phyloP scores from a whole-genome alignment of 1,284 basidiomycete species.

The Apiotrichum gracile region DNA sequence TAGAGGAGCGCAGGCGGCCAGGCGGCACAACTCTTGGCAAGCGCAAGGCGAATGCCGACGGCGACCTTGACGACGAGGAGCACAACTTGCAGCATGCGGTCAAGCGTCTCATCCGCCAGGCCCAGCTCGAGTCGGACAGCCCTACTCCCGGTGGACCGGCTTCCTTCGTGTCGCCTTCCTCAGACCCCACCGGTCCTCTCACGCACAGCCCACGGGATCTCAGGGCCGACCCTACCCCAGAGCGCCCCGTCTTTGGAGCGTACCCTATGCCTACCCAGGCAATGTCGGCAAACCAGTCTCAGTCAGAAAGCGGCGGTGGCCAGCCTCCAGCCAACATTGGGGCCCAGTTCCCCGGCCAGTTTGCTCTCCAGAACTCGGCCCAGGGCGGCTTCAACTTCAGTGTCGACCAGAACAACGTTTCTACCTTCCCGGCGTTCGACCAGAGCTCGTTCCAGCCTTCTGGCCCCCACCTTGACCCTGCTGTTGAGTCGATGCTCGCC shows the following conservation, averaged over 20 bases:
- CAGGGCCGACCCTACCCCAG: slow-evolving; percentile 22
- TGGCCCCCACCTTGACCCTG: slow-evolving; percentile 30
- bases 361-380: slow-evolving; percentile 1
- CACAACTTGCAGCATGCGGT: slow-evolving; percentile 44
- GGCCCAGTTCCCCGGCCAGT: slow-evolving; percentile 7
- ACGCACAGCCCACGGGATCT: not conserved
- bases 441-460: slow-evolving; percentile 30
- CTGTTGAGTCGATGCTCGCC: slow-evolving; percentile 37
- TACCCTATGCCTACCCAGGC: slow-evolving; percentile 36
- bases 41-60: slow-evolving; percentile 29
- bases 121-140: slow-evolving; percentile 38
- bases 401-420: slow-evolving; percentile 22
- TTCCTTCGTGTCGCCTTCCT: slow-evolving; percentile 16
- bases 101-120: slow-evolving; percentile 46
- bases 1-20: slow-evolving; percentile 41
- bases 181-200: slow-evolving; percentile 1
- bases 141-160: slow-evolving; percentile 15
- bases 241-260: slow-evolving; percentile 41
- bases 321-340: not conserved
- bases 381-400: slow-evolving; percentile 24
- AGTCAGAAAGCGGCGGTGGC: not conserved
- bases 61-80: slow-evolving; percentile 31
- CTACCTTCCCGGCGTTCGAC: slow-evolving; percentile 27
- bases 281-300: not conserved
- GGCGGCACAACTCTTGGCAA: slow-evolving; percentile 35